phyloP scores from a whole-genome alignment of 2,329 filamentous ascomycete species.

The Exophiala xenobiotica region DNA sequence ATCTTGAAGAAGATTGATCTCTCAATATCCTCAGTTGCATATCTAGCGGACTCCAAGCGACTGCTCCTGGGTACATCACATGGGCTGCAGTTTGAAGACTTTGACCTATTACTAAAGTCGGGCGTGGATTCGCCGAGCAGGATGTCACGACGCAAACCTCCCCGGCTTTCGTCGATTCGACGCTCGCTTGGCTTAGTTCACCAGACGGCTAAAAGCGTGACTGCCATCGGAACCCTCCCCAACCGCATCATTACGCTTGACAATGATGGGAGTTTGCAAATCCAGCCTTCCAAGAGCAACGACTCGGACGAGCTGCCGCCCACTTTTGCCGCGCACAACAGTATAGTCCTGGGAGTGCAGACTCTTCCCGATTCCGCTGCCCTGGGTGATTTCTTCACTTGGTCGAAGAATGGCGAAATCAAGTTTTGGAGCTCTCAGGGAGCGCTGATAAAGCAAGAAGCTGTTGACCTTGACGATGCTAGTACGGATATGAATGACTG shows the following conservation, averaged over 20 bases:
- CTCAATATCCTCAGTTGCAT: constrained; percentile 22
- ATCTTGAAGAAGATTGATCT: constrained; percentile 21
- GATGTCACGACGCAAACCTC: constrained; percentile 7
- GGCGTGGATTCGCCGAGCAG: not conserved
- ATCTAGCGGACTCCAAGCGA: constrained; percentile 2
- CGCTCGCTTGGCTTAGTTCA: constrained; percentile 26
- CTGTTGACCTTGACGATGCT: constrained; percentile 67
- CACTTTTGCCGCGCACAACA: constrained; percentile 56
- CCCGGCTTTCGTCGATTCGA: constrained; percentile 22
- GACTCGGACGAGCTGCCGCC: constrained; percentile 33
- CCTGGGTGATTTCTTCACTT: constrained; percentile 77
- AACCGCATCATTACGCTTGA: constrained; percentile 74
- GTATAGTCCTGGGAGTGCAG: constrained; percentile 68
- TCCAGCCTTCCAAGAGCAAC: constrained; percentile 44
- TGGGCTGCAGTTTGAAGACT: constrained; percentile 22
- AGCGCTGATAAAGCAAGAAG: constrained; percentile 61
- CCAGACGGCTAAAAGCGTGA: constrained; percentile 42
- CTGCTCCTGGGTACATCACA: constrained; percentile 22
- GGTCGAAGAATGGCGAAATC: constrained; percentile 77
- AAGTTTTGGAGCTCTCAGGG: constrained; percentile 81
- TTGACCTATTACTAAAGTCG: constrained; percentile 7
- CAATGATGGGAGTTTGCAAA: constrained; percentile 69
- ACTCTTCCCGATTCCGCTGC: constrained; percentile 61
- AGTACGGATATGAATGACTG: constrained; percentile 46
- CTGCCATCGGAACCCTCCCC: constrained; percentile 67